Evolutionary conservation across 176 grass and related monocot species (phyloP).

Genomic region (Aegilops bicornis): DNA sequence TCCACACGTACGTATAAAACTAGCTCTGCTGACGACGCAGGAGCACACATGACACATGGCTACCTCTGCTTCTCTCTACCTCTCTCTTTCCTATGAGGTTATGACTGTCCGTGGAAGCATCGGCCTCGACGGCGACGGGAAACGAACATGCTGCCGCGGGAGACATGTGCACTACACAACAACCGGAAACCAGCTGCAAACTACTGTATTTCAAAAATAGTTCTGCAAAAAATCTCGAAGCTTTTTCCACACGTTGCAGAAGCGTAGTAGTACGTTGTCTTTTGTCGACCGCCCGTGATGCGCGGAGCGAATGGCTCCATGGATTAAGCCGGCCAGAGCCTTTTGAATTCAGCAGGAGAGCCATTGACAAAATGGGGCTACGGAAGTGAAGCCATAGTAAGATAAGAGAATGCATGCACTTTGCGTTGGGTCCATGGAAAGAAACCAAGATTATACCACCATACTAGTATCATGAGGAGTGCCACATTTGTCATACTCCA

Average conservation of each 20-base stretch:
- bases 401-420: no score
- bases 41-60: not conserved
- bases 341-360: no score
- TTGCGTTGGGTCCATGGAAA: no score
- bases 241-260: not conserved
- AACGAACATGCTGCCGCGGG: not conserved
- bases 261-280: no score
- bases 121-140: not conserved
- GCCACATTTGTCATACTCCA: not conserved
- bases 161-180: not conserved
- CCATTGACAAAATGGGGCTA: not conserved
- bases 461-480: no score
- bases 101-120: not conserved
- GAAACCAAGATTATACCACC: no score
- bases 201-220: no score
- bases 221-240: not conserved
- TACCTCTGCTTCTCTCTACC: not conserved
- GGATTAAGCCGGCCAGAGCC: slow-evolving; percentile 4
- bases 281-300: slow-evolving; percentile 23
- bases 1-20: not conserved
- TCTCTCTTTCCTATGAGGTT: no score
- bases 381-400: not conserved
- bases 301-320: slow-evolving; percentile 47
- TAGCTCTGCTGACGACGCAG: not conserved
- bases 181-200: not conserved